These are phyloP conservation scores for Chlorella sp. DNA, from an alignment of 139 green algal species.

Conservation along the genomic window DNA sequence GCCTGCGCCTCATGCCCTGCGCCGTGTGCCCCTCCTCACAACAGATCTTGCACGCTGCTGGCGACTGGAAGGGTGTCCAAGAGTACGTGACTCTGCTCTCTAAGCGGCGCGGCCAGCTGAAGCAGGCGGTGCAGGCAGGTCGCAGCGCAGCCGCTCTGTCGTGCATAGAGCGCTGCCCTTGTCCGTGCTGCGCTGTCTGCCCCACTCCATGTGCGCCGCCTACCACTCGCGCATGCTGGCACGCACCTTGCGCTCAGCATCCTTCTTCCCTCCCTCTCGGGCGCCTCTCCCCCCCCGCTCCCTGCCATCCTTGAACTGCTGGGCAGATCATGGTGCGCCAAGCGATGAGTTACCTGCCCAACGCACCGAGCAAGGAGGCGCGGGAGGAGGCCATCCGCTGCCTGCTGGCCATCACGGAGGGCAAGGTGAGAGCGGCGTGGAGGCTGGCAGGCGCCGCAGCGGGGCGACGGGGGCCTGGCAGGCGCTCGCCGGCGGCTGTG, in stretches of 20 bases:
- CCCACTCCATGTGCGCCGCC: too few species aligned
- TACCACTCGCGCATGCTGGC: too few species aligned
- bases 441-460: not conserved
- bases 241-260: too few species aligned
- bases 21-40: not conserved
- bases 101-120: conserved; percentile 96
- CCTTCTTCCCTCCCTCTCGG: too few species aligned
- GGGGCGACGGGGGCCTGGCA: too few species aligned
- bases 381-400: conserved; percentile 93
- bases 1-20: not conserved
- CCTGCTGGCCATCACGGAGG: conserved; percentile 91
- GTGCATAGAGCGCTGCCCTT: too few species aligned
- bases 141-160: too few species aligned
- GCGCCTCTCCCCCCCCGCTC: too few species aligned
- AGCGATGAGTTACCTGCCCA: conserved; percentile 86
- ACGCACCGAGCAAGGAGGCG: conserved; percentile 69
- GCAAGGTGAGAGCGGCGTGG: conserved; percentile 74
- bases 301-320: too few species aligned
- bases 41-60: conserved; percentile 62
- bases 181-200: too few species aligned
- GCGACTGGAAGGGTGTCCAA: conserved; percentile 89
- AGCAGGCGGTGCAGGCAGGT: conserved; percentile 88
- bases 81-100: conserved; percentile 94
- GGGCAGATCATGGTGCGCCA: conserved; percentile 94
- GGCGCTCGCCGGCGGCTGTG: too few species aligned